Evolutionary conservation across 805 yeast species (phyloP).

Genomic region (Wickerhamiella shivajii): DNA sequence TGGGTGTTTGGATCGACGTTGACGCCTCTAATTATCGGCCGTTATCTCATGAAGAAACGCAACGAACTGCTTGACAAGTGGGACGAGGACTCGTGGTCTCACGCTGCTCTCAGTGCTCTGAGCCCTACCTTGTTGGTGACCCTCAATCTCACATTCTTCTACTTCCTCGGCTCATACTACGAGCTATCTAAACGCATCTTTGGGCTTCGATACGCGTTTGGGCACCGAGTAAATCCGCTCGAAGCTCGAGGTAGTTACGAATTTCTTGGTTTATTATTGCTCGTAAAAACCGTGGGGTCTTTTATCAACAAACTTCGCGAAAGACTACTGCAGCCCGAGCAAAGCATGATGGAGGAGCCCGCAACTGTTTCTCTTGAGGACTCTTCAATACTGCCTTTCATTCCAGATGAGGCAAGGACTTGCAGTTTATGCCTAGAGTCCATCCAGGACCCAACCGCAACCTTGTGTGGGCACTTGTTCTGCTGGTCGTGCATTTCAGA

Average conservation of each 20-base stretch:
- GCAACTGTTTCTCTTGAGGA: slow-evolving; percentile 34
- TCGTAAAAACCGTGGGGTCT: slow-evolving; percentile 19
- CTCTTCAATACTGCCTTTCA: slow-evolving; percentile 42
- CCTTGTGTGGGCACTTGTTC: slow-evolving; percentile 83
- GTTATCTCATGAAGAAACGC: slow-evolving; percentile 14
- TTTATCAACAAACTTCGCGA: slow-evolving; percentile 11
- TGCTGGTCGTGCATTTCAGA: slow-evolving; percentile 86
- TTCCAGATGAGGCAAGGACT: slow-evolving; percentile 52
- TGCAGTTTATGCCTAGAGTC: slow-evolving; percentile 75
- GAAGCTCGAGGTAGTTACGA: slow-evolving; percentile 40
- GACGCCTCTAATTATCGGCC: slow-evolving; percentile 38
- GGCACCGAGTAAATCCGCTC: slow-evolving; percentile 22
- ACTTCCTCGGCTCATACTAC: slow-evolving; percentile 71
- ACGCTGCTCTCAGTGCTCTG: slow-evolving; percentile 9
- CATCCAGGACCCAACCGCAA: slow-evolving; percentile 71
- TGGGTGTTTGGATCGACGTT: slow-evolving; percentile 48
- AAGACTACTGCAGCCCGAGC: slow-evolving; percentile 7
- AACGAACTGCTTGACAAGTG: slow-evolving; percentile 12
- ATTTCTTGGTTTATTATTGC: slow-evolving; percentile 38
- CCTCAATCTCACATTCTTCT: slow-evolving; percentile 67
- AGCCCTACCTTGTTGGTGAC: slow-evolving; percentile 34
- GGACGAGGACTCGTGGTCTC: slow-evolving; percentile 2
- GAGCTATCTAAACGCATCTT: slow-evolving; percentile 59
- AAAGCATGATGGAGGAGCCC: slow-evolving; percentile 10
- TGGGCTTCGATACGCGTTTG: slow-evolving; percentile 58